Percentiles rank a stretch among this genome's conserved stretches.
These are phyloP conservation scores for Protoeuglena noctilucae DNA, from an alignment of 139 green algal genomes.

Conservation along the genomic window DNA sequence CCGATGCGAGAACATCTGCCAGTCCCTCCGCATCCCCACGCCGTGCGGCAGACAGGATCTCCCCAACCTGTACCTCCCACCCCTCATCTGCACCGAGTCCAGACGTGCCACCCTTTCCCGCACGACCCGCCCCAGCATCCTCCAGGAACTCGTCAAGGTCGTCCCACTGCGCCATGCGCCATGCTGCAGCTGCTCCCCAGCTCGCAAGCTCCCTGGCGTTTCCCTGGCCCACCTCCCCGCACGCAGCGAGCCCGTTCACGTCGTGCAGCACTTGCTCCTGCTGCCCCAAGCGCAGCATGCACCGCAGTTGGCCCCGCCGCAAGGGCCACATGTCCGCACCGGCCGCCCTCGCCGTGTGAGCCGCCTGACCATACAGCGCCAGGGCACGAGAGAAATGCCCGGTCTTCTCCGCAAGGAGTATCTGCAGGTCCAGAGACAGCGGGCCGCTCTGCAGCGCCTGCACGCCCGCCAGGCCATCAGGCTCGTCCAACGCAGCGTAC, in stretches of 20 bases:
- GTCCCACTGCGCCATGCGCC: slow-evolving; percentile 71
- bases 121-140: slow-evolving; percentile 2
- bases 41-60: slow-evolving; percentile 32
- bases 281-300: slow-evolving; percentile 57
- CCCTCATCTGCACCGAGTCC: not conserved
- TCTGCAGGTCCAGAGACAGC: slow-evolving; percentile 11
- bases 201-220: slow-evolving; percentile 34
- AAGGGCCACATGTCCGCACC: slow-evolving; percentile 10
- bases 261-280: slow-evolving; percentile 51
- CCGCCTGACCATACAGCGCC: slow-evolving; percentile 59
- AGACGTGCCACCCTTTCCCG: slow-evolving; percentile 41
- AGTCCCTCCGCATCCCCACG: slow-evolving; percentile 19
- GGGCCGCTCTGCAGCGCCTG: slow-evolving; percentile 24
- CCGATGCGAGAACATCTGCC: slow-evolving; percentile 18
- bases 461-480: slow-evolving; percentile 56
- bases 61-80: slow-evolving; percentile 32
- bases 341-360: not conserved
- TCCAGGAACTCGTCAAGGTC: slow-evolving; percentile 43
- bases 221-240: not conserved
- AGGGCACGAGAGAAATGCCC: slow-evolving; percentile 74
- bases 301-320: slow-evolving; percentile 39
- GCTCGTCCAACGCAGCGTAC: slow-evolving; percentile 74
- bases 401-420: slow-evolving; percentile 67
- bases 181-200: slow-evolving; percentile 54
- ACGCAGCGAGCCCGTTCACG: slow-evolving; percentile 37